These are phyloP conservation scores for Neurospora crassa DNA, from an alignment of 2,329 filamentous ascomycete genomes.

Conservation along the genomic window DNA sequence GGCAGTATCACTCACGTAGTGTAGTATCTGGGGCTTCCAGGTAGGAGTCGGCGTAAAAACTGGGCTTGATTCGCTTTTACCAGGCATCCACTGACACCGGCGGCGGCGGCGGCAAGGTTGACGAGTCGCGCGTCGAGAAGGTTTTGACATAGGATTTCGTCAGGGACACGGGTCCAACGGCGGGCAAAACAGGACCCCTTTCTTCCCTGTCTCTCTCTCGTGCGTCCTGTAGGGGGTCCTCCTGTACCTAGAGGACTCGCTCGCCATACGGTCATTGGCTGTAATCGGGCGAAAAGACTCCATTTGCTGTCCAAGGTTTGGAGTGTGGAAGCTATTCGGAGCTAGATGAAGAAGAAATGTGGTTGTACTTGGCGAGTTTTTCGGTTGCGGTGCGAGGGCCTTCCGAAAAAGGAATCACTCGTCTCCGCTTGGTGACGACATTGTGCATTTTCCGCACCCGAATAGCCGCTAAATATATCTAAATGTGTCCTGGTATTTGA, in stretches of 20 bases:
- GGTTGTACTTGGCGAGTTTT: neutral
- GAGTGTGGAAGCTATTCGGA: neutral
- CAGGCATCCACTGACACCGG: neutral
- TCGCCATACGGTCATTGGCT: neutral
- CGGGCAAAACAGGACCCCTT: neutral
- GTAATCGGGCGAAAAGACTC: neutral
- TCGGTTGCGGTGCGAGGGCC: neutral
- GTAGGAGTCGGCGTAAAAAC: neutral
- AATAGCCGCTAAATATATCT: neutral
- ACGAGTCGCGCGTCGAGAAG: neutral
- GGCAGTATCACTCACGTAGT: neutral
- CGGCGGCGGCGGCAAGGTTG: neutral
- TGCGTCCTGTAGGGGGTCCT: too few species aligned
- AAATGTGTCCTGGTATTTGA: neutral
- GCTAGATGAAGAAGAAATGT: neutral
- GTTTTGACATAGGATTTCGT: too few species aligned
- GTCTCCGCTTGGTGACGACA: neutral
- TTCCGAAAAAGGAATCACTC: neutral
- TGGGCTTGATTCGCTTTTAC: neutral
- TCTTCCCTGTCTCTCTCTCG: neutral
- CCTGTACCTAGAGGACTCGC: neutral
- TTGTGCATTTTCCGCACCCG: neutral
- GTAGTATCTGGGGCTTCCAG: neutral
- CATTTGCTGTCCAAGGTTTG: neutral
- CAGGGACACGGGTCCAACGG: too few species aligned